Percentiles rank a stretch among this genome's conserved stretches.
These are phyloP conservation scores for Vigna trinervia DNA, from an alignment of 306 rosid genomes.

Conservation along the genomic window DNA sequence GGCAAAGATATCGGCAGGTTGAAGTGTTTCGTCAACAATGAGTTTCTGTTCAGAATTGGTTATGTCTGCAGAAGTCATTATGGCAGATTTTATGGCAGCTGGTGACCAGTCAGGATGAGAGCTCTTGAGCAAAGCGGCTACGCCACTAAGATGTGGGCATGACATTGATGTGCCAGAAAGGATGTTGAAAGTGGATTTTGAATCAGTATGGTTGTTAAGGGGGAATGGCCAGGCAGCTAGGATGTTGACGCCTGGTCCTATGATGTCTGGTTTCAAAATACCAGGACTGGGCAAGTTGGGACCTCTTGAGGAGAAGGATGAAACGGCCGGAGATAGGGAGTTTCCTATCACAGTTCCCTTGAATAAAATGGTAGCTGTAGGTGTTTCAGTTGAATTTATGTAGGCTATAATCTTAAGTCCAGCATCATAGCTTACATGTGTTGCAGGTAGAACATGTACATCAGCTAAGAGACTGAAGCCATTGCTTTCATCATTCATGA, in stretches of 20 bases:
- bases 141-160: conserved; percentile 84
- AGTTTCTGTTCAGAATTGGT: conserved; percentile 35
- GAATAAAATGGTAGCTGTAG: conserved; percentile 66
- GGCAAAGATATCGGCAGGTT: conserved; percentile 71
- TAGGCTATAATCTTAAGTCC: conserved; percentile 66
- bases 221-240: conserved; percentile 79
- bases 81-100: conserved; percentile 79
- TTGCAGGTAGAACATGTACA: conserved; percentile 68
- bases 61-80: conserved; percentile 71
- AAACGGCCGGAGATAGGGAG: conserved; percentile 56
- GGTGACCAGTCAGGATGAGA: conserved; percentile 82
- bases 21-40: conserved; percentile 61
- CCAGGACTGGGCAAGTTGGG: conserved; percentile 74
- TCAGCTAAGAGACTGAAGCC: conserved; percentile 62
- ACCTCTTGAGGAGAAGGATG: conserved; percentile 82
- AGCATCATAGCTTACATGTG: conserved; percentile 63
- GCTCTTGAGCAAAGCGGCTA: conserved; percentile 78
- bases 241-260: conserved; percentile 69
- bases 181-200: conserved; percentile 61
- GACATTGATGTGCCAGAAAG: conserved; percentile 83
- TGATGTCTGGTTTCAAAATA: conserved; percentile 77
- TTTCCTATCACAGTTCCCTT: conserved; percentile 65
- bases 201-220: conserved; percentile 45
- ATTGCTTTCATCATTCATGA: conserved; percentile 53
- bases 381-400: conserved; percentile 62